Evolutionary conservation across 805 yeast species (phyloP), one percentile per base, ranked within the genome.

Genomic region (Wickerhamiella brachini): DNA sequence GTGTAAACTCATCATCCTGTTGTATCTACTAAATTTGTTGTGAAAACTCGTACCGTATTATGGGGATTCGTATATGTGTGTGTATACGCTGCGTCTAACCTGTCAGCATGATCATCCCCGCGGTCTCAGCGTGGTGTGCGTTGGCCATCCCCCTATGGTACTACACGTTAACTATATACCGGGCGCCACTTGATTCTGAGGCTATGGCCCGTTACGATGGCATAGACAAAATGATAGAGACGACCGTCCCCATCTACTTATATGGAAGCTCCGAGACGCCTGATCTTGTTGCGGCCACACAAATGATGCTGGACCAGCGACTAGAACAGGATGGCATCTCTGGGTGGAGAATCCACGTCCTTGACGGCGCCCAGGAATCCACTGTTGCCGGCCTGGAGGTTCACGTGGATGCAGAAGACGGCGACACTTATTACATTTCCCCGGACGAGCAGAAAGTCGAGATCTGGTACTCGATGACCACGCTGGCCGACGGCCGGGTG

Each of bases 231-330:
- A 56, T 59, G 31, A 47, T 65, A 17, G 45, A 42, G 13, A 51
- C 65, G 13, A 49, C 49, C 21, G 59, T 67, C 15, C 66, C 64
- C 15, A 59, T 68, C 2, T 60, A 59, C 31, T 53, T 71, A 10
- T 43, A 41, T n/a, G 71, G 71, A 10, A 76, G 75, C 1, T 71
- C 79, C 55, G 64, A 67, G 17, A 80, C 81, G 57, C 89, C 90
- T 0, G 95, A 87, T 62, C 60, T 87, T 18, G 75, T 73, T 1
- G 71, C 71, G 44, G 87, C 83, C 0, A 61, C 75, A 1, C 74
- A 75, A 53, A 58, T 70, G 12, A 77, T 78, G 56, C 59, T 77
- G 1, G 69, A 74, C 53, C 65, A 68, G 15, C 65, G 74, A 45
- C 52, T 79, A 43, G 59, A 63, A 17, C 49, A 50, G 23, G 34